Percentiles rank a stretch among this genome's conserved stretches.
phyloP scores from a whole-genome alignment of 2,329 filamentous ascomycete species.

The Aphanoascus verrucosus region DNA sequence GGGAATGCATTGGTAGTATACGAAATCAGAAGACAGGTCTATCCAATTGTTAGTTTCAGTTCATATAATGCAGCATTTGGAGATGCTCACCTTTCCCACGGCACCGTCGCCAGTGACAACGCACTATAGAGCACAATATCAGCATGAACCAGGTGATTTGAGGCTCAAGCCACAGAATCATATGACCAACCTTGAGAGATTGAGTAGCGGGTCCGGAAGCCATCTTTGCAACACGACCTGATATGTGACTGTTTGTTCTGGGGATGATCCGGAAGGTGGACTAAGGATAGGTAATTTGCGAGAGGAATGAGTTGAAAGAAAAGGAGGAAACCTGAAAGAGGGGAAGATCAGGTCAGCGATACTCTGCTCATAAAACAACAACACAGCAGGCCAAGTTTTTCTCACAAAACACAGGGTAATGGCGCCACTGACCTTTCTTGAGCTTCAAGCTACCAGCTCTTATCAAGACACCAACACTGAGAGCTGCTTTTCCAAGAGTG shows the following conservation, averaged over 20 bases:
- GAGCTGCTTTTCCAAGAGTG: neutral
- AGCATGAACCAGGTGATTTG: conserved; percentile 1
- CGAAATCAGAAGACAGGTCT: conserved; percentile 98
- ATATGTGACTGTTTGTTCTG: conserved; percentile 14
- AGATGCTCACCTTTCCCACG: conserved; percentile 73
- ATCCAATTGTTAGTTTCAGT: conserved; percentile 16
- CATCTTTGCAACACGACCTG: conserved; percentile 33
- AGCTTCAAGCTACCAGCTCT: neutral
- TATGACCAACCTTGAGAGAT: conserved; percentile 66
- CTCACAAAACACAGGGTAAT: neutral
- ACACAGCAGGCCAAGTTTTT: conserved; percentile 3
- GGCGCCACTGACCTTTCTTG: neutral
- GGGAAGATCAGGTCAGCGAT: neutral
- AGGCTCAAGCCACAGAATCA: neutral
- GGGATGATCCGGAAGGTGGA: neutral
- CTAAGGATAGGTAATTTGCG: neutral
- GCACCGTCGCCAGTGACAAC: conserved; percentile 99
- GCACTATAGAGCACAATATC: conserved; percentile 51
- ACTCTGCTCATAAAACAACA: conserved; percentile 6
- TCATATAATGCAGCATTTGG: conserved; percentile 7
- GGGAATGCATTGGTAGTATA: conserved; percentile 99
- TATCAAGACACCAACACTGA: neutral
- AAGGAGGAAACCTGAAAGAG: neutral
- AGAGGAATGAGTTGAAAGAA: neutral
- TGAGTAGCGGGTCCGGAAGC: conserved; percentile 79